Percentiles rank a stretch among this genome's conserved stretches.
Conservation (phyloP, 441 rosid species). For the Erodium texanum region DNA sequence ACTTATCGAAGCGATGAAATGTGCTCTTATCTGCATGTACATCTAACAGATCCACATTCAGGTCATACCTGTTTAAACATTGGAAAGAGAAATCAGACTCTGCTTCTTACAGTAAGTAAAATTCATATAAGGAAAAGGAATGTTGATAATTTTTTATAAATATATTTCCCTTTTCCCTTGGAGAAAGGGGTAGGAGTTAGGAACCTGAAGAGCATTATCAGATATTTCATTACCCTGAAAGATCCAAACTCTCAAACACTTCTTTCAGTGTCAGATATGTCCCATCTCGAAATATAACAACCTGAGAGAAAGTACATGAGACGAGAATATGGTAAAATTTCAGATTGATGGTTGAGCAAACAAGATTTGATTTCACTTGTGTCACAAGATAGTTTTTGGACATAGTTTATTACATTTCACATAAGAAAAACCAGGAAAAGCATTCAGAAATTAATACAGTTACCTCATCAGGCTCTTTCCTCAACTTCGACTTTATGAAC, state of each 20-base stretch:
- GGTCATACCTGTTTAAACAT: slow-evolving; percentile 60
- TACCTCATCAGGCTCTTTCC: slow-evolving; percentile 99
- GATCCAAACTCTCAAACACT: slow-evolving; percentile 93
- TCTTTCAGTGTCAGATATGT: slow-evolving; percentile 92
- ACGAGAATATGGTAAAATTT: background rate
- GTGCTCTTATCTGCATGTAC: slow-evolving; percentile 96
- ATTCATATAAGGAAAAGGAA: slow-evolving; percentile 1
- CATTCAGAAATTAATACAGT: slow-evolving; percentile 17
- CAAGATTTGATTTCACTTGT: slow-evolving; percentile 15
- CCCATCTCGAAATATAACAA: slow-evolving; percentile 96
- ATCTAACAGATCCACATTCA: slow-evolving; percentile 95
- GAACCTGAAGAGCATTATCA: slow-evolving; percentile 23
- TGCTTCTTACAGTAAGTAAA: slow-evolving; percentile 28
- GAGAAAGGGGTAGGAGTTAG: background rate
- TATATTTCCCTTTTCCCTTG: background rate
- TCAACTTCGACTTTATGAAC: slow-evolving; percentile 93
- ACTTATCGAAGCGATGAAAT: slow-evolving; percentile 90
- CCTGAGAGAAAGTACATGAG: slow-evolving; percentile 38
- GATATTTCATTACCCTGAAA: slow-evolving; percentile 93
- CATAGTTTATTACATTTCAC: background rate
- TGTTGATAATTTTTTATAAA: slow-evolving; percentile 6
- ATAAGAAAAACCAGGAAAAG: background rate
- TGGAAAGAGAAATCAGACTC: slow-evolving; percentile 13
- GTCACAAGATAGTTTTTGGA: background rate
- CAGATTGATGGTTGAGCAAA: slow-evolving; percentile 68